Base-by-base conservation (phyloP, 257 asterid genomes). In the Lycium ferocissimum region DNA sequence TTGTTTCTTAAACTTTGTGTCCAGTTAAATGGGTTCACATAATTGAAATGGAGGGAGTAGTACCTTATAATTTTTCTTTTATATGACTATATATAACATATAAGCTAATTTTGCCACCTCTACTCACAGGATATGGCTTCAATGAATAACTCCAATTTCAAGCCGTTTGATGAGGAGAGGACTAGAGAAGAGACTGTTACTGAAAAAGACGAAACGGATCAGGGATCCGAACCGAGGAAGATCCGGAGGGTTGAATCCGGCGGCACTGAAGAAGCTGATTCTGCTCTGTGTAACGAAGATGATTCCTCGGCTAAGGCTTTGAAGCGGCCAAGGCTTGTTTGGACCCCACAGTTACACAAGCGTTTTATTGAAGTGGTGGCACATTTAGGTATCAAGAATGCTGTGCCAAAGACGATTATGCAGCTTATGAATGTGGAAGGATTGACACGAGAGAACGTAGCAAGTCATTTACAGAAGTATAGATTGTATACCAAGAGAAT, bases 331-430 rank as follows among this genome's bases (percentile, higher is more conserved):
- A 90, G 99, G 85, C 94, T 95, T 83, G 99, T 95, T 76, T 95
- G 99, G 99, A 95, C 99, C 20, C 97, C 98, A 84, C 96, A 94
- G 92, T 89, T 94, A 86, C 98, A 95, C 88, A 95, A 93, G 91
- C 92, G 98, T 3, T 95, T 95, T 62, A 94, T 95, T 73, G 99
- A 95, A 37, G 98, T 94, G 85, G 99, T 95, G 89, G 95, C 89
- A 47, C 98, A 94, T 61, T 84, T 94, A 45, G 99, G 98, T 85
- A 89, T 94, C 43, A 93, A 92, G 87, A 91, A 88, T 88, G 99
- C 98, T 1, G 99, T 95, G 40, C 98, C 98, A 0, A 95, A 93
- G 90, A 92, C 97, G 76, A 94, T 95, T 90, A 95, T 95, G 98
- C 97, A 93, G 92, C 62, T 95, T 87, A 95, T 94, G 99, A 95